Evolutionary conservation across 768 basidiomycete genomes (phyloP).

Genomic region (Kondoa malvinella): DNA sequence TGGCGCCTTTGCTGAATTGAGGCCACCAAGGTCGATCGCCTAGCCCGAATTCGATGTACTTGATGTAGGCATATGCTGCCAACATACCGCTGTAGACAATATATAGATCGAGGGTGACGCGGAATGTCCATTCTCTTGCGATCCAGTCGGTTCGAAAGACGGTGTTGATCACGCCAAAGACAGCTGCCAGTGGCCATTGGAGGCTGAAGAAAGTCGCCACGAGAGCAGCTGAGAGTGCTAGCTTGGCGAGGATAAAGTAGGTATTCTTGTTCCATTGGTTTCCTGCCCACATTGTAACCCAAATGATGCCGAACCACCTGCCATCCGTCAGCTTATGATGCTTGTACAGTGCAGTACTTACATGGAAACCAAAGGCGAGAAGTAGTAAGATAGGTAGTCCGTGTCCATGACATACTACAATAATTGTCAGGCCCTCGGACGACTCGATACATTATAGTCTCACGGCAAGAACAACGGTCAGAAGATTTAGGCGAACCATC

Average conservation of each 20-base stretch:
- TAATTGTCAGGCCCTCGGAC: background rate
- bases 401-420: constrained; percentile 66
- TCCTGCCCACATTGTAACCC: constrained; percentile 56
- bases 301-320: constrained; percentile 60
- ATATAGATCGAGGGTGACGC: constrained; percentile 72
- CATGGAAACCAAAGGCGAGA: constrained; percentile 72
- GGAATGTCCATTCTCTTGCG: constrained; percentile 70
- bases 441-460: background rate
- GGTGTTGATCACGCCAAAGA: constrained; percentile 49
- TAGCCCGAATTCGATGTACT: constrained; percentile 54
- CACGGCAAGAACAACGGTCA: constrained; percentile 54
- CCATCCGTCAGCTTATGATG: background rate
- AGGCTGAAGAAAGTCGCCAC: constrained; percentile 53
- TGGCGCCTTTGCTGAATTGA: constrained; percentile 37
- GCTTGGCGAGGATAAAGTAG: constrained; percentile 52
- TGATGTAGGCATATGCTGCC: constrained; percentile 52
- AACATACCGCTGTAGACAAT: constrained; percentile 80
- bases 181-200: constrained; percentile 44
- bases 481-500: constrained; percentile 62
- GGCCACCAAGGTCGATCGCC: constrained; percentile 55
- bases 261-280: constrained; percentile 55
- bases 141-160: constrained; percentile 67
- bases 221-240: constrained; percentile 46
- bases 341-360: background rate
- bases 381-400: constrained; percentile 79